Percentiles rank a stretch among this genome's conserved stretches.
phyloP scores from a whole-genome alignment of 164 flowering plant genomes.

The grape (Vitis vinifera) region DNA sequence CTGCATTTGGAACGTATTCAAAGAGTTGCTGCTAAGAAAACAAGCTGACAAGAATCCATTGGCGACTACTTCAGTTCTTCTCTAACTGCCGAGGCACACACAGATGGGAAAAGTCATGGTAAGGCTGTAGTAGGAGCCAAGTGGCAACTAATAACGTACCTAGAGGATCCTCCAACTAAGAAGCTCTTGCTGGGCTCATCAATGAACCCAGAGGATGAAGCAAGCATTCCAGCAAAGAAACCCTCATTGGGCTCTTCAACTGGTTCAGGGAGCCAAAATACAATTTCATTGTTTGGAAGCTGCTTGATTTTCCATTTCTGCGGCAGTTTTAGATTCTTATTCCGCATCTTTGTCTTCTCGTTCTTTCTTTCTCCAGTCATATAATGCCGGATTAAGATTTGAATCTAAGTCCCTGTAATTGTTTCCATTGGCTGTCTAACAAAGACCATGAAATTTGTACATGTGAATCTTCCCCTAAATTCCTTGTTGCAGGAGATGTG shows the following conservation, averaged over 20 bases:
- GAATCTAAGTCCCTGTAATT: neutral
- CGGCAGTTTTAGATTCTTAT: neutral
- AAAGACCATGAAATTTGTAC: neutral
- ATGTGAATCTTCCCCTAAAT: neutral
- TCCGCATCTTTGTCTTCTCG: neutral
- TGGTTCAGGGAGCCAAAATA: neutral
- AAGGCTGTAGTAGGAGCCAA: too few species aligned
- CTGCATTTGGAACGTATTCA: too few species aligned
- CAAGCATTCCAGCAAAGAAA: neutral
- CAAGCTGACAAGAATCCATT: too few species aligned
- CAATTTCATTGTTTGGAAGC: neutral
- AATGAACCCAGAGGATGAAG: neutral
- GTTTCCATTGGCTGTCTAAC: neutral
- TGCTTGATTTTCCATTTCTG: neutral
- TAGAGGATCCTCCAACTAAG: too few species aligned
- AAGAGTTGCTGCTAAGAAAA: too few species aligned
- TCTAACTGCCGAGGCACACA: too few species aligned
- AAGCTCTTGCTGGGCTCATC: neutral
- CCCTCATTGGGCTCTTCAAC: neutral
- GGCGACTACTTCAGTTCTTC: too few species aligned
- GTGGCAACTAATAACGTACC: too few species aligned
- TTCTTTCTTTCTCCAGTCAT: neutral
- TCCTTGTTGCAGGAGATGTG: neutral
- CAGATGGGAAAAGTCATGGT: too few species aligned
- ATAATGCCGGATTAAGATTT: neutral